Evolutionary conservation across 441 rosid species (phyloP).

Genomic region (Euphorbia schlechtendalii): DNA sequence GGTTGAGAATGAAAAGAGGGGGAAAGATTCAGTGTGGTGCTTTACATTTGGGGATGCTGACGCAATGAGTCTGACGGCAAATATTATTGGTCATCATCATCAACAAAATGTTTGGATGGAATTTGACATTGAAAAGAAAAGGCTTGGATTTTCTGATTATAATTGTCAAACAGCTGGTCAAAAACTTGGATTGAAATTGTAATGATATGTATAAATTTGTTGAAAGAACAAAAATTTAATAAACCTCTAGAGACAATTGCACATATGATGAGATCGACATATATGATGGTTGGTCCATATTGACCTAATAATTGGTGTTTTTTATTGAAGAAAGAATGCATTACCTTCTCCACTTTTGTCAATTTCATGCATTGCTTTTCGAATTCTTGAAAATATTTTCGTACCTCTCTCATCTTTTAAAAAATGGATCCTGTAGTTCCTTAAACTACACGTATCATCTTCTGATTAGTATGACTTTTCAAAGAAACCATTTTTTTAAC

Average conservation of each 20-base stretch:
- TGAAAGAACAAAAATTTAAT: background rate
- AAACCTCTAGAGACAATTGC: background rate
- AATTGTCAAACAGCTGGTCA: conserved; percentile 64
- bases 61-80: conserved; percentile 58
- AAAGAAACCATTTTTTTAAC: too few relatives aligned
- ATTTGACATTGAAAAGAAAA: conserved; percentile 61
- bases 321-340: too few relatives aligned
- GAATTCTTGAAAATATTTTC: too few relatives aligned
- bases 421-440: too few relatives aligned
- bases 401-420: too few relatives aligned
- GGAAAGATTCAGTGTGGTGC: conserved; percentile 59
- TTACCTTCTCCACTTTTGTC: too few relatives aligned
- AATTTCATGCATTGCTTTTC: too few relatives aligned
- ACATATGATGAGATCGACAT: too few relatives aligned
- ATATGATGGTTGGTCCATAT: too few relatives aligned
- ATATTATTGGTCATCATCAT: conserved; percentile 80
- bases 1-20: conserved; percentile 42
- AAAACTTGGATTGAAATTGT: conserved; percentile 41
- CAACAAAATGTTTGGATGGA: conserved; percentile 92
- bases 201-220: background rate
- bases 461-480: too few relatives aligned
- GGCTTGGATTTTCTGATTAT: conserved; percentile 66
- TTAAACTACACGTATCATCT: too few relatives aligned
- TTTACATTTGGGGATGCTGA: conserved; percentile 84
- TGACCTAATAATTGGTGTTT: too few relatives aligned